Conservation (phyloP, 2,329 filamentous ascomycete species). For the Fusarium liriodendri region DNA sequence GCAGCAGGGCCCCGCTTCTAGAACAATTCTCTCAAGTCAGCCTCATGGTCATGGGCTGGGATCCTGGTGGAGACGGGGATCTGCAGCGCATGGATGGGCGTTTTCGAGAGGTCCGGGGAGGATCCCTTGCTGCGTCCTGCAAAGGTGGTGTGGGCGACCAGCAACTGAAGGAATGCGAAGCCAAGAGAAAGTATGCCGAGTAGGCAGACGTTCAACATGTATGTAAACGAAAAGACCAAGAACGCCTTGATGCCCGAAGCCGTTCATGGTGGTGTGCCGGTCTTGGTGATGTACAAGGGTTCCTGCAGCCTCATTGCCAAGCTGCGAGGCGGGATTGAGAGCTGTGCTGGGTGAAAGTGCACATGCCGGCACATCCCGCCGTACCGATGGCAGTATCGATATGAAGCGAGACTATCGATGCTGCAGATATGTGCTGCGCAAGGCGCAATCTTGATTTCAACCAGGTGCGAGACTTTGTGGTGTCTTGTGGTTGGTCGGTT, state of each 20-base stretch:
- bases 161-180: conserved; percentile 22
- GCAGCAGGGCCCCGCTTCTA: conserved; percentile 43
- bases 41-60: conserved; percentile 36
- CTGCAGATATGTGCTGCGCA: conserved; percentile 3
- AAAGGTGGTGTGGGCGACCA: conserved; percentile 7
- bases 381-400: background rate
- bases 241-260: conserved; percentile 18
- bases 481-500: conserved; percentile 23
- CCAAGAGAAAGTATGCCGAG: conserved; percentile 10
- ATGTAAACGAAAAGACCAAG: background rate
- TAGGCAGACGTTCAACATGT: conserved; percentile 1
- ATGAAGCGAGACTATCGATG: background rate
- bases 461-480: conserved; percentile 13
- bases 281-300: conserved; percentile 17
- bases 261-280: conserved; percentile 17
- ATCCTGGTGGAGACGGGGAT: conserved; percentile 24
- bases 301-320: conserved; percentile 23
- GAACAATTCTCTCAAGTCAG: conserved; percentile 48
- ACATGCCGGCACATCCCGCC: background rate
- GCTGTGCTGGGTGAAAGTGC: conserved; percentile 4
- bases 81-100: conserved; percentile 31
- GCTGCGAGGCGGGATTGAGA: conserved; percentile 5
- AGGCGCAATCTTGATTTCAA: conserved; percentile 20
- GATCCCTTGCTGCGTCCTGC: conserved; percentile 1
- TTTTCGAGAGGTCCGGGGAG: conserved; percentile 24